Percentiles rank a stretch among this genome's conserved stretches.
Evolutionary conservation across 1,284 basidiomycete genomes (phyloP).

Genomic region (Cutaneotrichosporon dermatis): DNA sequence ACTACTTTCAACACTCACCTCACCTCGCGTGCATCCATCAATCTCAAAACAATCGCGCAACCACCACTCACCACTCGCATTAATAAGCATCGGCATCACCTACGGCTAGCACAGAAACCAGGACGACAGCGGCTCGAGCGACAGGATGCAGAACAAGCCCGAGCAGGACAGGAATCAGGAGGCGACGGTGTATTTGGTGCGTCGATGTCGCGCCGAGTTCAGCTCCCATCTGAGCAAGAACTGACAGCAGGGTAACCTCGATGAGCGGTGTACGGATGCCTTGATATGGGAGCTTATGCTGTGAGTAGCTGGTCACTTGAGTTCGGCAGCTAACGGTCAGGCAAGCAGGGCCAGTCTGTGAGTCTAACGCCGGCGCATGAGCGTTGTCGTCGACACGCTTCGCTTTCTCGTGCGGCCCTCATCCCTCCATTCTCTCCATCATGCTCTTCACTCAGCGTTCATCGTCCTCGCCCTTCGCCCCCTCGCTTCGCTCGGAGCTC

Average conservation of each 20-base stretch:
- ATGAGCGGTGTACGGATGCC: slow-evolving; percentile 89
- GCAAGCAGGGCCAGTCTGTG: slow-evolving; percentile 94
- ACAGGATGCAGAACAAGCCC: slow-evolving; percentile 52
- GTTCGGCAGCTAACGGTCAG: too few relatives aligned
- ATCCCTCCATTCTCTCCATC: too few relatives aligned
- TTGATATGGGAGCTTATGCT: slow-evolving; percentile 98
- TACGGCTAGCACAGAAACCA: too few relatives aligned
- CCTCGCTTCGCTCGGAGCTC: too few relatives aligned
- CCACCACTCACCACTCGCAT: too few relatives aligned
- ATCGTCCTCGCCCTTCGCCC: too few relatives aligned
- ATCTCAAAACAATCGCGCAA: too few relatives aligned
- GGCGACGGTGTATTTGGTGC: slow-evolving; percentile 85
- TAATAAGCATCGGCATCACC: not conserved
- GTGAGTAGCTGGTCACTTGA: not conserved
- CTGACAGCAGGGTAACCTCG: slow-evolving; percentile 76
- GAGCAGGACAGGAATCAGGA: slow-evolving; percentile 87
- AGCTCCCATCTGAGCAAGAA: not conserved
- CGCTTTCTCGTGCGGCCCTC: too few relatives aligned
- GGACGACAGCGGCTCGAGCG: too few relatives aligned
- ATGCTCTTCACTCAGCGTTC: too few relatives aligned
- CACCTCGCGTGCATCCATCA: too few relatives aligned
- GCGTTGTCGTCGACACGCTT: too few relatives aligned
- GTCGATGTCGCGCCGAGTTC: slow-evolving; percentile 41
- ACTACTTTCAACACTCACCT: not conserved
- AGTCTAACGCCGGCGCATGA: slow-evolving; percentile 35